phyloP scores from a whole-genome alignment of 495 filamentous ascomycete species.

The Podospora tetraspora region DNA sequence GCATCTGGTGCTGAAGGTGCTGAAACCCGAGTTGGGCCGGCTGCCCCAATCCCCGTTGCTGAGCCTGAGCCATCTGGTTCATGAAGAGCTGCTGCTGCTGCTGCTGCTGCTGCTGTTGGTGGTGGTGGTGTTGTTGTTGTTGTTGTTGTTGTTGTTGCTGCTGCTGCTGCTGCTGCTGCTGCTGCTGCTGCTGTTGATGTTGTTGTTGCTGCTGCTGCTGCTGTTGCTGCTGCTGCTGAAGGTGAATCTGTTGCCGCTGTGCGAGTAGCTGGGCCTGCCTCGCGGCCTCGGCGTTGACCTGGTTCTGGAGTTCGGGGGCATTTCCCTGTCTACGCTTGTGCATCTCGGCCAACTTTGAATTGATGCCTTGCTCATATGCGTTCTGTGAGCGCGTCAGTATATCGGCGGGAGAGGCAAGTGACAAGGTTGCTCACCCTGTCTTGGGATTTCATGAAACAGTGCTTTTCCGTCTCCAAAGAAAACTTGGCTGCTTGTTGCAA shows the following conservation, averaged over 20 bases:
- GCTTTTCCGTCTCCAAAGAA: slow-evolving; percentile 39
- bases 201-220: slow-evolving; percentile 26
- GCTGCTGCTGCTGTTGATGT: slow-evolving; percentile 27
- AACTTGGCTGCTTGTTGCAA: slow-evolving; percentile 27
- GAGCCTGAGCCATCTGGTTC: slow-evolving; percentile 37
- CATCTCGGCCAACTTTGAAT: slow-evolving; percentile 28
- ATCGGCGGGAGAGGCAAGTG: slow-evolving; percentile 1
- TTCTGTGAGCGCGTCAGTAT: slow-evolving; percentile 19
- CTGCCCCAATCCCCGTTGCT: slow-evolving; percentile 35
- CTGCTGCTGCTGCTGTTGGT: slow-evolving; percentile 26
- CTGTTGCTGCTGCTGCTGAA: no score
- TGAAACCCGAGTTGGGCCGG: slow-evolving; percentile 41
- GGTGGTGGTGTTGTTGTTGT: background rate
- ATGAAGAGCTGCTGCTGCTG: slow-evolving; percentile 40
- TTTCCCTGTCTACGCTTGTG: slow-evolving; percentile 40
- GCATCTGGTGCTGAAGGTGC: slow-evolving; percentile 47
- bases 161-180: background rate
- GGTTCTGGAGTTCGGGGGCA: slow-evolving; percentile 37
- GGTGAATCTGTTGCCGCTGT: background rate
- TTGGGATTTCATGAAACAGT: slow-evolving; percentile 35
- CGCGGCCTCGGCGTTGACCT: slow-evolving; percentile 37
- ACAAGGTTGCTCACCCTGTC: slow-evolving; percentile 38
- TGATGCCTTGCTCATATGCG: slow-evolving; percentile 35
- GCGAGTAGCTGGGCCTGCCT: slow-evolving; percentile 38
- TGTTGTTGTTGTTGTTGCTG: slow-evolving; percentile 27